Conservation (phyloP, 768 basidiomycete genomes). For the Collybia nuda region DNA sequence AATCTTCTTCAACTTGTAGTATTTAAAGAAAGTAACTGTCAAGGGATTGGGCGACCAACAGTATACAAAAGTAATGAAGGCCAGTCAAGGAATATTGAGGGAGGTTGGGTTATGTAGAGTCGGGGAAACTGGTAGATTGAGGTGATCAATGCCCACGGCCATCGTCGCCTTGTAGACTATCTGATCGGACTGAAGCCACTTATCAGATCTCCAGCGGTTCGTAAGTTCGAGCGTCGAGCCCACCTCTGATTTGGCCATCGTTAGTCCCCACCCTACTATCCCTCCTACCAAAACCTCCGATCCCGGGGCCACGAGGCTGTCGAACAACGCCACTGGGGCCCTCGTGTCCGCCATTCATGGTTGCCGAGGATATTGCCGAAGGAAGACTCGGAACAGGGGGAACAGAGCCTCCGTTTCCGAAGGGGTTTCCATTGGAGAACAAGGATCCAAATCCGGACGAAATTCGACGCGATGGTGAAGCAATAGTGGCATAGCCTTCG, state of each 20-base stretch:
- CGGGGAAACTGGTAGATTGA: slow-evolving; percentile 7
- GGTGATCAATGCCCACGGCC: slow-evolving; percentile 36
- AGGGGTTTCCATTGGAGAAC: slow-evolving; percentile 57
- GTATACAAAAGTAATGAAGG: slow-evolving; percentile 25
- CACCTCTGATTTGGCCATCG: slow-evolving; percentile 57
- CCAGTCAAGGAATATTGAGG: slow-evolving; percentile 16
- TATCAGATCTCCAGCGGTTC: slow-evolving; percentile 84
- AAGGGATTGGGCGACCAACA: slow-evolving; percentile 23
- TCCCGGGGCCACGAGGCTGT: slow-evolving; percentile 83
- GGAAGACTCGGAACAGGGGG: slow-evolving; percentile 85
- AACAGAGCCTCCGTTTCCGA: slow-evolving; percentile 38
- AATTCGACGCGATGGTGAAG: slow-evolving; percentile 76
- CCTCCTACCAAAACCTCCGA: slow-evolving; percentile 70
- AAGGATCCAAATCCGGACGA: slow-evolving; percentile 72
- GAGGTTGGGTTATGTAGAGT: slow-evolving; percentile 16
- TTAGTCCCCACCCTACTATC: slow-evolving; percentile 53
- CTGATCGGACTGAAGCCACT: slow-evolving; percentile 36
- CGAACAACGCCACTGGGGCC: slow-evolving; percentile 63
- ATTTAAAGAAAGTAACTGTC: slow-evolving; percentile 30
- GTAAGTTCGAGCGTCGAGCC: slow-evolving; percentile 82
- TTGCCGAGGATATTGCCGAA: slow-evolving; percentile 43
- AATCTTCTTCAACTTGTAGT: slow-evolving; percentile 27
- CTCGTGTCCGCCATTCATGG: slow-evolving; percentile 45
- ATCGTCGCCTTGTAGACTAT: slow-evolving; percentile 45
- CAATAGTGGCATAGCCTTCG: slow-evolving; percentile 83